Evolutionary conservation across 1,284 basidiomycete genomes (phyloP), one percentile per base, ranked within the genome.

Genomic region (Melanopsichium pennsylvanicum): DNA sequence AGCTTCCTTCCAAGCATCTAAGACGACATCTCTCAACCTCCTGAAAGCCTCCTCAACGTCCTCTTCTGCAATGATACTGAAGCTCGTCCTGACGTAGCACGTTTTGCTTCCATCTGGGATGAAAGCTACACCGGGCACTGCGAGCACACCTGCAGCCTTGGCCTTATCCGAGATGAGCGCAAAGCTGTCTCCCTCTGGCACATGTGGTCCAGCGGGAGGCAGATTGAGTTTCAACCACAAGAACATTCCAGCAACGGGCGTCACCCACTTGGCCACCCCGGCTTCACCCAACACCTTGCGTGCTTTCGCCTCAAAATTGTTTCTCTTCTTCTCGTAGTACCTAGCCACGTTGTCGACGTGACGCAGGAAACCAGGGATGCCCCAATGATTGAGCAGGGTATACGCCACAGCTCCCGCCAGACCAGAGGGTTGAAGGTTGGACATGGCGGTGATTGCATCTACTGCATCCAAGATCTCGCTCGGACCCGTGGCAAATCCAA

Each of bases 401-500:
- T 86, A 84, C 1, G 87, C 86, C 31, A 96, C 87, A 15, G 87
- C 87, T 81, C 95, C 93, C 15, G 90, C 87, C 39, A 94, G 85
- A 32, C 67, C 76, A 18, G 72, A 75, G 0, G 87, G 84, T 82
- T 96, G 92, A 22, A 96, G 84, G 82, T 92, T 95, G 23, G 89
- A 85, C 13, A 85, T 86, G 19, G 86, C 83, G 0, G 89, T 82
- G 78, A 88, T 85, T 51, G 86, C 82, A 78, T 93, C 88, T 42
- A 97, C 90, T 2, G 88, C 88, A 47, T 88, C 84, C 15, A 95
- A 76, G 37, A 97, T 83, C 12, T 85, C 83, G 48, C 85, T 85
- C 10, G 94, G 93, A 0, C 91, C 94, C 4, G 90, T 88, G 0
- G 87, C 87, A 79, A 90, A 94, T 11, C 93, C 93, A 64, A 93